Evolutionary conservation across 2,329 filamentous ascomycete genomes (phyloP).

Genomic region (Penicillium sp.): DNA sequence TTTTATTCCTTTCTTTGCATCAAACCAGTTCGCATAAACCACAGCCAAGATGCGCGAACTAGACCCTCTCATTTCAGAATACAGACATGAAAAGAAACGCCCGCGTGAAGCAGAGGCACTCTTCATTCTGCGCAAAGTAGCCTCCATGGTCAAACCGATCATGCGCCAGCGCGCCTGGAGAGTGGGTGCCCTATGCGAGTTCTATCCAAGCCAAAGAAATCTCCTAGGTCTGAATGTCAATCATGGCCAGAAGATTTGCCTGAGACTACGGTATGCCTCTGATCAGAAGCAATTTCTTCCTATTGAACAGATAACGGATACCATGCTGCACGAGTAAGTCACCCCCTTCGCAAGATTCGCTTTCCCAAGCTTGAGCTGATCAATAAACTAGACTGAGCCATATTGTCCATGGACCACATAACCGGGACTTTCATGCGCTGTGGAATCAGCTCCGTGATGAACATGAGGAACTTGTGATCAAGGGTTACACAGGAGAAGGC

Average conservation of each 20-base stretch:
- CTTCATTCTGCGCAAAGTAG: conserved; percentile 71
- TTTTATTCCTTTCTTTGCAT: neutral
- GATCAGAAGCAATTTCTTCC: conserved; percentile 77
- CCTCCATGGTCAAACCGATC: conserved; percentile 88
- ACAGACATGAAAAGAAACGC: conserved; percentile 53
- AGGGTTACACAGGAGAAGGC: conserved; percentile 88
- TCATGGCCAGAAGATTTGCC: conserved; percentile 72
- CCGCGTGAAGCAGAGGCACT: conserved; percentile 54
- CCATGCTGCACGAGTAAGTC: conserved; percentile 80
- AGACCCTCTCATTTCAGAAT: conserved; percentile 52
- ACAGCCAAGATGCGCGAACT: conserved; percentile 42
- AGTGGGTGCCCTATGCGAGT: conserved; percentile 77
- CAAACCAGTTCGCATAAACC: neutral
- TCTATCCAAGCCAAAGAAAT: conserved; percentile 73
- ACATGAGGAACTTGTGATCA: conserved; percentile 70
- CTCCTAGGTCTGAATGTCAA: conserved; percentile 82
- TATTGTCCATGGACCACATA: conserved; percentile 79
- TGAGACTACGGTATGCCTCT: conserved; percentile 74
- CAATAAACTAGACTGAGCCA: conserved; percentile 64
- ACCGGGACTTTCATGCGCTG: conserved; percentile 76
- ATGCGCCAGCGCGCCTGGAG: conserved; percentile 86
- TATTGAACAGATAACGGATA: conserved; percentile 79
- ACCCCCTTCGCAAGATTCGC: neutral
- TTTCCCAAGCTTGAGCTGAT: neutral
- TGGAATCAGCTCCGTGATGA: conserved; percentile 91